Base-by-base conservation (phyloP, 306 rosid species). In the Corylus avellana region DNA sequence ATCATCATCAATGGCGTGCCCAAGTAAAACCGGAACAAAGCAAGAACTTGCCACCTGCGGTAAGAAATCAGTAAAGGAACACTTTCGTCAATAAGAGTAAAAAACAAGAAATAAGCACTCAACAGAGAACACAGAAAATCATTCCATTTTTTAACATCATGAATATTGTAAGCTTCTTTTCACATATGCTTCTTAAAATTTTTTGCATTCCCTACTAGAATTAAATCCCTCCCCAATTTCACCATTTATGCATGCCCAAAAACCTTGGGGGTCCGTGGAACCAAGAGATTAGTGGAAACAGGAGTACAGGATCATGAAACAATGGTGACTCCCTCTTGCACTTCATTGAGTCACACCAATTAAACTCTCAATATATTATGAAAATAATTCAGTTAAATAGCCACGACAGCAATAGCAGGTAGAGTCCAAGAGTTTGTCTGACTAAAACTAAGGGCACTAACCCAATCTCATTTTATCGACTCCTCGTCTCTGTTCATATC, bases 1-100 rank as follows among this genome's bases (percentile, higher is more conserved):
- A 89, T 93, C 99, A 82, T 96, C 99, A 37, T 96, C 98, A 79
- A 85, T 85, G 80, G 92, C 99, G 78, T 96, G 99, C 58, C 99
- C 99, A 48, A 96, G 55, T 76, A 91, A 82, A 78, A 87, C 89
- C 39, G 99, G 98, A 80, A 90, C 94, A 54, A 90, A 93, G 85
- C 98, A 91, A 78, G 96, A 86, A 79, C 87, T 90, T 78, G 99
- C 98, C 70, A 87, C 98, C 99, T 96, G 81, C 68, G 61, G 61
- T 64, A 75, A 75, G 55, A 80, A 75, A 80, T 53, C 76, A 74
- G 84, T 59, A 66, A 73, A 68, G 58, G 76, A 75, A 62, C 72
- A 59, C 48, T 56, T 73, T 70, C 53, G 64, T 51, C 73, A 54
- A 20, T 64, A 62, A 73, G 48, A 75, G 73, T 54, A 79, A 59